phyloP scores from a whole-genome alignment of 108 stramenopile species.

The Phaeodactylum tricornutum region DNA sequence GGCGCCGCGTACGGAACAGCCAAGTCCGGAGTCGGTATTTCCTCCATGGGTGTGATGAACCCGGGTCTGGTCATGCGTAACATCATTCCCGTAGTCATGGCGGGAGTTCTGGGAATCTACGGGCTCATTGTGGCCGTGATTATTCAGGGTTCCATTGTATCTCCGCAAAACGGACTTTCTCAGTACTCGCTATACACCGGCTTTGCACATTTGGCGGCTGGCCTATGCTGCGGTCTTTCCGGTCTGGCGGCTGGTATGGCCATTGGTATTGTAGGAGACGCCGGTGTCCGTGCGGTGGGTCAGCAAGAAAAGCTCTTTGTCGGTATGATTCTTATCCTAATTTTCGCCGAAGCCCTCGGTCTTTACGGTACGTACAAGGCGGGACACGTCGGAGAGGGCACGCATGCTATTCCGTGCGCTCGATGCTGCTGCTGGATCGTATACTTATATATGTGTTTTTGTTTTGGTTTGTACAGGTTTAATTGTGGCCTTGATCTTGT shows the following conservation, averaged over 20 bases:
- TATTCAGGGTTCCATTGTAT: conserved; percentile 79
- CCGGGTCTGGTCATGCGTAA: conserved; percentile 97
- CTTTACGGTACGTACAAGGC: conserved; percentile 76
- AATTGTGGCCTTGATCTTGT: conserved; percentile 97
- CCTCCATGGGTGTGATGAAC: conserved; percentile 98
- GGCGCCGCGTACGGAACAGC: conserved; percentile 98
- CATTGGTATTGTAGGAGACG: conserved; percentile 99
- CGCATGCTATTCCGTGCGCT: neutral
- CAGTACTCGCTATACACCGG: conserved; percentile 91
- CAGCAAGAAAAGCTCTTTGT: conserved; percentile 98
- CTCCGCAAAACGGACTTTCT: conserved; percentile 61
- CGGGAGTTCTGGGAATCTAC: conserved; percentile 99
- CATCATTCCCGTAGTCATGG: conserved; percentile 99
- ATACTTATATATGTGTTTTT: neutral
- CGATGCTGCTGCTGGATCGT: neutral
- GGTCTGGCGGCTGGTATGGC: conserved; percentile 97
- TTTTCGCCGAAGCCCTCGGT: conserved; percentile 98
- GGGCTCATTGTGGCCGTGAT: conserved; percentile 99
- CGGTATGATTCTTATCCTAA: conserved; percentile 98
- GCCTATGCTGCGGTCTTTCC: conserved; percentile 95
- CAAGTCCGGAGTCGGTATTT: conserved; percentile 96
- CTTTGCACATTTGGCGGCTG: conserved; percentile 95
- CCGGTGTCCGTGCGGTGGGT: conserved; percentile 97
- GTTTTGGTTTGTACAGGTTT: conserved; percentile 31
- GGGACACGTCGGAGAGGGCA: neutral